Evolutionary conservation across 345 rosid genomes (phyloP), one percentile per base, ranked within the genome.

Genomic region (Nasturtium officinale): DNA sequence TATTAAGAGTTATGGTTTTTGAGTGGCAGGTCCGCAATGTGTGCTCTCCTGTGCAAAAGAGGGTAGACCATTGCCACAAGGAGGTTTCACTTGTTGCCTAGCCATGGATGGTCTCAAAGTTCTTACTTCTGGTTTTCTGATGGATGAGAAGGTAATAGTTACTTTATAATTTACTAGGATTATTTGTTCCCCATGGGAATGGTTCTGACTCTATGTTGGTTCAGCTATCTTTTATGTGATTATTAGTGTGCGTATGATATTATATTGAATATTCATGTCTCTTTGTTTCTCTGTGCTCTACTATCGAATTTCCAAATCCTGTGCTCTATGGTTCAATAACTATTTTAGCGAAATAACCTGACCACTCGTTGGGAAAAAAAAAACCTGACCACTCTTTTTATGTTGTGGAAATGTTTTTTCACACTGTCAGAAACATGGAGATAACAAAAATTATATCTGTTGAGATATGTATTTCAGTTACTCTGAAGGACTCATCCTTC

Each of bases 101-200:
- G 99, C 96, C 0, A 90, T 91, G 97, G 94, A 91, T 73, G 94
- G 98, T 70, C 80, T 85, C 74, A 90, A 88, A 80, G 85, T 95
- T 73, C 87, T 90, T 54, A 91, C 89, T 48, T 95, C 99, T 67
- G 99, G 99, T 35, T 95, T 91, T 72, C 85, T 85, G 70, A 73
- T 73, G 57, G 85, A 86, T 61, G 99, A 95, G 71, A 91, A 95
- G 99, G 99, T 26, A 13, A 5, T 52, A 40, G 25, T 2, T 63
- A n/a, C 25, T 63, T 35, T 15, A 12, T 17, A 25, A 18, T 5
- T 9, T 35, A 35, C 5, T 5, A 46, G 11, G 25, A 35, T 26
- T 7, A 7, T 5, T 15, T 62, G 30, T 51, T 17, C 25, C 48
- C 16, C 55, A 20, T 52, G 35, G n/a, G 42, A 57, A 26, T 53